Evolutionary conservation across 208 protist genomes (phyloP), one percentile per base, ranked within the genome.

Genomic region (Eutreptiella sp.): DNA sequence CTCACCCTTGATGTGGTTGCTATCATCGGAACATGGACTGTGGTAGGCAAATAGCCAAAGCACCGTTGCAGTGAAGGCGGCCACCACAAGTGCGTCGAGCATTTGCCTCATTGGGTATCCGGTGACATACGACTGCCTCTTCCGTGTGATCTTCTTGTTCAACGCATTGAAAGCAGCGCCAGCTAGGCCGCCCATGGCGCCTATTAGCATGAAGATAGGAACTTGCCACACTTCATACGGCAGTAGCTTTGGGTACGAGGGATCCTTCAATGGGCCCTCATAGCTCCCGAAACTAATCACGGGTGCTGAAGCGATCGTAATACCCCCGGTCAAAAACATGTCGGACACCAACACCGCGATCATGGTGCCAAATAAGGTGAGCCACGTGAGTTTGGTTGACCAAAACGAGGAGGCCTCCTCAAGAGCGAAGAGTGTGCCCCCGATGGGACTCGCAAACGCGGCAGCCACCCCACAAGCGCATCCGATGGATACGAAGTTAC

Each of bases 401-500:
- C 78, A 88, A 47, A 77, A 75, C 4, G 75, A 78, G 0, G 69
- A 23, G 14, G 54, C 81, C 32, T 89, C 82, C 53, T 89, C 83
- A 11, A 89, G 24, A 3, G 69, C 43, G 38, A 90, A 89, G 4
- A 89, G 58, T 3, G 81, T 70, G 24, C 80, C 83, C 11, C 82
- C 83, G 39, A 84, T 67, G 16, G 84, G 84, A 3, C 76, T 71
- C 24, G 73, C 77, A 54, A 89, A 89, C 19, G 75, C 80, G 23
- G 70, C 68, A 0, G 81, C 53, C 1, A 89, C 80, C 63, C 83
- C 83, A 24, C 80, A 76, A 27, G 75, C 83, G 9, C 75, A 76
- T 23, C 83, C 83, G 34, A 45, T 63, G 1, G 78, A 64, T 16
- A 89, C 78, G 50, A 89, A 85, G 35, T 83, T 68, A 24, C 76